Base-by-base conservation (phyloP, 1,139 yeast genomes). In the Pneumocystis canis region DNA sequence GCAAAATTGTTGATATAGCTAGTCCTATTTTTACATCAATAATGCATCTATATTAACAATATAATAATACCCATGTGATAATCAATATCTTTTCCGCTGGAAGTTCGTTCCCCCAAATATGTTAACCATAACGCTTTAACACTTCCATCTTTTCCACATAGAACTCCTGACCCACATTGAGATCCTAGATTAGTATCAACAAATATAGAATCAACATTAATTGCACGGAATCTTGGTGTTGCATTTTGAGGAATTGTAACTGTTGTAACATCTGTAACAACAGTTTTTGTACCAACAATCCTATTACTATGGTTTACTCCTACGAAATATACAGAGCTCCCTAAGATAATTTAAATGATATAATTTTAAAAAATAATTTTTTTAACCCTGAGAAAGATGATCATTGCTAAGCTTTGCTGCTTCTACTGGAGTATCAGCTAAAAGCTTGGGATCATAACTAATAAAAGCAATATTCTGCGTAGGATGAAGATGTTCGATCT, bases 111-210 rank as follows among this genome's bases (percentile, higher is more conserved):
- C 28, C 95, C 96, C 65, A 87, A 77, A 71, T 83, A 88, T 0
- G 92, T 80, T 67, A 89, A 74, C 96, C 96, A 89, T 63, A 89
- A 76, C 0, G 94, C 95, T 65, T 94, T 80, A 3, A 89, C 81
- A 0, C 84, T 82, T 33, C 96, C 96, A 69, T 87, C 88, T 59
- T 77, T 73, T 71, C 86, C 89, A n/a, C 87, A 84, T 61, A 89
- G 74, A 3, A 89, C 80, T 67, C 97, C 97, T 3, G 94, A 81
- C 60, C 81, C 82, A 74, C 95, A 89, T 68, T 86, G 89, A 60
- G 82, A 82, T 61, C 88, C 82, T 62, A 85, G 74, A 62, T 82
- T 83, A 60, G 87, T 84, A 70, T 89, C 96, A 59, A 89, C 80
- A 25, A 87, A 78, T 54, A 88, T 78, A 58, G 89, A 83, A 70